phyloP scores from a whole-genome alignment of 805 yeast species.

The Candida morakotiae region DNA sequence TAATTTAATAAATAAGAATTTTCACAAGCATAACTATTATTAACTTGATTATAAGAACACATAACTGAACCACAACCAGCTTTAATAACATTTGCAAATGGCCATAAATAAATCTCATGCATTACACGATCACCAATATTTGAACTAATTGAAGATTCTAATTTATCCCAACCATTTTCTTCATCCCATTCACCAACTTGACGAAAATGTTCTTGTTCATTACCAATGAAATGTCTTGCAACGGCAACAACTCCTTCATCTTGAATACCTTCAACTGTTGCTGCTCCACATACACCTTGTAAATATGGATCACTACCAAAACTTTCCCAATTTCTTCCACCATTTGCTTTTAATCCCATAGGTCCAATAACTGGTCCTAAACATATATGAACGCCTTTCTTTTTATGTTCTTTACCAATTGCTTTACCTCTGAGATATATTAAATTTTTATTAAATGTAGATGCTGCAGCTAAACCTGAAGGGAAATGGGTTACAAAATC shows the following conservation, averaged over 20 bases:
- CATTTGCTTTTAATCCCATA: slow-evolving; percentile 57
- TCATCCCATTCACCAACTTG: slow-evolving; percentile 47
- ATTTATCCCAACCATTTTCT: slow-evolving; percentile 38
- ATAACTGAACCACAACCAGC: slow-evolving; percentile 61
- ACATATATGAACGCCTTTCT: slow-evolving; percentile 52
- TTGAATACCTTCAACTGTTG: slow-evolving; percentile 53
- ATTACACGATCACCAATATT: slow-evolving; percentile 58
- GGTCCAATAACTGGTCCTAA: slow-evolving; percentile 61
- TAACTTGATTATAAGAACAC: slow-evolving; percentile 57
- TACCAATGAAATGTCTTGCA: slow-evolving; percentile 55
- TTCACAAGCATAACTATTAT: slow-evolving; percentile 56
- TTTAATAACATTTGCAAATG: slow-evolving; percentile 57
- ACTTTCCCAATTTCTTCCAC: slow-evolving; percentile 65
- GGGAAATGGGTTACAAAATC: slow-evolving; percentile 57
- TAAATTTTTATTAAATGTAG: slow-evolving; percentile 53
- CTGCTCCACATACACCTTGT: slow-evolving; percentile 51
- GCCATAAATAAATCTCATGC: slow-evolving; percentile 64
- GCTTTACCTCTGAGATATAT: slow-evolving; percentile 53
- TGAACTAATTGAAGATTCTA: slow-evolving; percentile 43
- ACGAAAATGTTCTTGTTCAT: slow-evolving; percentile 61
- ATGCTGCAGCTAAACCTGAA: slow-evolving; percentile 54
- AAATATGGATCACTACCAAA: slow-evolving; percentile 61
- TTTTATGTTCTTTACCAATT: slow-evolving; percentile 50
- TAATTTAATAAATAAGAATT: slow-evolving; percentile 53
- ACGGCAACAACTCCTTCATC: slow-evolving; percentile 54